phyloP scores from a whole-genome alignment of 345 rosid genomes.

The Raphanus raphanistrum region DNA sequence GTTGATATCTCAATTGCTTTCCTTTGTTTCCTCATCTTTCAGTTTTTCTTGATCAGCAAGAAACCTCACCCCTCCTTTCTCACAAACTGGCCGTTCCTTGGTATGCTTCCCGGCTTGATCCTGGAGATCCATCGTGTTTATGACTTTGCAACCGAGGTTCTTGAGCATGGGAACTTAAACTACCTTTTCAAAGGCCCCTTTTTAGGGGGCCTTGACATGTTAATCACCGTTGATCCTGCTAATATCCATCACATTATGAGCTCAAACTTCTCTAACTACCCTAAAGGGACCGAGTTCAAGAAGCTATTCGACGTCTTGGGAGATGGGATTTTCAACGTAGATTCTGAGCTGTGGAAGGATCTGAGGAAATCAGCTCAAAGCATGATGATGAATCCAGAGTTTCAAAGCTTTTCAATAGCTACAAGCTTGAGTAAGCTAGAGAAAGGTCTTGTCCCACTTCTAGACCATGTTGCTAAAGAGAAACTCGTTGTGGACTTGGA shows the following conservation, averaged over 20 bases:
- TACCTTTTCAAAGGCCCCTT: constrained; percentile 45
- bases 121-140: constrained; percentile 37
- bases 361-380: constrained; percentile 46
- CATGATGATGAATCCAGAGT: constrained; percentile 37
- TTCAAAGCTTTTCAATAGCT: constrained; percentile 39
- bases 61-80: constrained; percentile 24
- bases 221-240: constrained; percentile 53
- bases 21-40: constrained; percentile 38
- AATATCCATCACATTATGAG: constrained; percentile 60
- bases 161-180: constrained; percentile 32
- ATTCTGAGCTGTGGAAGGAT: constrained; percentile 48
- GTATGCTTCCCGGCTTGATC: constrained; percentile 54
- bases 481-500: constrained; percentile 45
- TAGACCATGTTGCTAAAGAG: constrained; percentile 42
- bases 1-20: constrained; percentile 41
- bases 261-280: constrained; percentile 56
- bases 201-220: constrained; percentile 38
- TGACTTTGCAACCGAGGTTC: constrained; percentile 37
- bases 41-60: constrained; percentile 9
- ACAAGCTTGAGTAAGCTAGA: constrained; percentile 41
- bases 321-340: constrained; percentile 57
- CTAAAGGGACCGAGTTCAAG: constrained; percentile 58
- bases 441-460: constrained; percentile 47
- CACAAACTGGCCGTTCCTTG: constrained; percentile 53
- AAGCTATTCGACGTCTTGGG: constrained; percentile 56